phyloP scores from a whole-genome alignment of 2,329 filamentous ascomycete species.

The Calonectria pteridis region DNA sequence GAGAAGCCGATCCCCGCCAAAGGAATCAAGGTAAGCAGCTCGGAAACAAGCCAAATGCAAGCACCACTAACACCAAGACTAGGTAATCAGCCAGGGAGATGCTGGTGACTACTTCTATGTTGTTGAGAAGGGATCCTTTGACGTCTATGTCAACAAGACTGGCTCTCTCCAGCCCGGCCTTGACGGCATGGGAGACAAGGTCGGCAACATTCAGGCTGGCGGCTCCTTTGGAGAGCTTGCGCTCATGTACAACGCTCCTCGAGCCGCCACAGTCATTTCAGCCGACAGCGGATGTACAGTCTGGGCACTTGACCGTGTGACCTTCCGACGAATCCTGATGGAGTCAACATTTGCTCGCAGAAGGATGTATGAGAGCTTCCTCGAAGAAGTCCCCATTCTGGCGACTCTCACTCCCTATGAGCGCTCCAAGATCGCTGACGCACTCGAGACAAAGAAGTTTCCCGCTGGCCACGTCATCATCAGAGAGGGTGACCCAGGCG shows the following conservation, averaged over 20 bases:
- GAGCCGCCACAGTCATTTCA: conserved; percentile 92
- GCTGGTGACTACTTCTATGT: conserved; percentile 98
- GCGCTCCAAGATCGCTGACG: conserved; percentile 96
- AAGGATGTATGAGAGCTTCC: conserved; percentile 96
- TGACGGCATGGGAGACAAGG: conserved; percentile 85
- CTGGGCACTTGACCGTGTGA: conserved; percentile 95
- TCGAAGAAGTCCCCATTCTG: conserved; percentile 92
- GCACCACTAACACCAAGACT: conserved; percentile 46
- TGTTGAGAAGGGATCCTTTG: conserved; percentile 90
- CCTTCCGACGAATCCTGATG: conserved; percentile 98
- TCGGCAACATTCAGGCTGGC: conserved; percentile 85
- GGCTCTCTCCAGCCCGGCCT: conserved; percentile 84
- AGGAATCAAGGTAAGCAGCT: conserved; percentile 73
- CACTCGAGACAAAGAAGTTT: conserved; percentile 91
- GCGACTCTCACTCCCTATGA: conserved; percentile 89
- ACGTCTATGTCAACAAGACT: conserved; percentile 86
- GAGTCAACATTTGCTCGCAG: conserved; percentile 96
- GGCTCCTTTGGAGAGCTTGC: conserved; percentile 97
- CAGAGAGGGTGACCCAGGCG: conserved; percentile 88
- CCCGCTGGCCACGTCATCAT: conserved; percentile 86
- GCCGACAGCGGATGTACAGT: conserved; percentile 82
- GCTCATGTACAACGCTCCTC: conserved; percentile 98
- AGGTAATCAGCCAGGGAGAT: conserved; percentile 96
- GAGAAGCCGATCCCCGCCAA: conserved; percentile 97
- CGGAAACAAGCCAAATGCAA: not conserved